A percentile compares a stretch with the other conserved stretches of the same genome.
Conservation (phyloP, 306 rosid genomes). For the Sicyos baderoa region DNA sequence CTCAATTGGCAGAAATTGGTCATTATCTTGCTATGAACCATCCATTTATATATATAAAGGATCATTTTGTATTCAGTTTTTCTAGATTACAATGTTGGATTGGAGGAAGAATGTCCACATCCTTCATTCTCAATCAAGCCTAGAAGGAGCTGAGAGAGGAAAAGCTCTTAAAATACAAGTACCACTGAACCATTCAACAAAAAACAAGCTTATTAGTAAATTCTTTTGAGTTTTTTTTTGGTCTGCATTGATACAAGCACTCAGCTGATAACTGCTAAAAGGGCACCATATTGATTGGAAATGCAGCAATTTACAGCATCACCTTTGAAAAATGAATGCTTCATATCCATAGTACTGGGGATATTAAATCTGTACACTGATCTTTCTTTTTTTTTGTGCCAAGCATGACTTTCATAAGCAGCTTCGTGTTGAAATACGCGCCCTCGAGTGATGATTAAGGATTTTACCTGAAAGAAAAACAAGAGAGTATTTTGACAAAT, state of each 20-base stretch:
- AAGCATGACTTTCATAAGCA: neutral
- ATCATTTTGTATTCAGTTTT: too few species aligned
- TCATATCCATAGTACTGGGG: neutral
- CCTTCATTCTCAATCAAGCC: neutral
- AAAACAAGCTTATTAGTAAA: neutral
- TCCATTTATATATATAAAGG: too few species aligned
- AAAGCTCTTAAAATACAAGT: neutral
- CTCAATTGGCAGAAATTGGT: neutral
- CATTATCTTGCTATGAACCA: neutral
- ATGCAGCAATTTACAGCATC: neutral
- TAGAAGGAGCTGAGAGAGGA: neutral
- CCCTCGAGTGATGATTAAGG: neutral
- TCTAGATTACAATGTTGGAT: neutral
- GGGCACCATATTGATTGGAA: neutral
- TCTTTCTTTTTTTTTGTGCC: neutral
- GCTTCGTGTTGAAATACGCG: neutral
- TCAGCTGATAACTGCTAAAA: neutral
- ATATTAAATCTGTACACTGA: neutral
- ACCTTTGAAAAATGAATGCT: neutral
- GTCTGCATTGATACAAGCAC: neutral
- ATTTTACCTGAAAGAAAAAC: slow-evolving; percentile 10
- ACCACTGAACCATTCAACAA: neutral
- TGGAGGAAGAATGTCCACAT: neutral
- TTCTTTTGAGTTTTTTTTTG: neutral
- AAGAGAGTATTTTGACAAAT: neutral